Percentiles rank a stretch among this genome's conserved stretches.
These are phyloP conservation scores for Groenewaldozyma auringiensis DNA, from an alignment of 1,139 yeast genomes.

Conservation along the genomic window DNA sequence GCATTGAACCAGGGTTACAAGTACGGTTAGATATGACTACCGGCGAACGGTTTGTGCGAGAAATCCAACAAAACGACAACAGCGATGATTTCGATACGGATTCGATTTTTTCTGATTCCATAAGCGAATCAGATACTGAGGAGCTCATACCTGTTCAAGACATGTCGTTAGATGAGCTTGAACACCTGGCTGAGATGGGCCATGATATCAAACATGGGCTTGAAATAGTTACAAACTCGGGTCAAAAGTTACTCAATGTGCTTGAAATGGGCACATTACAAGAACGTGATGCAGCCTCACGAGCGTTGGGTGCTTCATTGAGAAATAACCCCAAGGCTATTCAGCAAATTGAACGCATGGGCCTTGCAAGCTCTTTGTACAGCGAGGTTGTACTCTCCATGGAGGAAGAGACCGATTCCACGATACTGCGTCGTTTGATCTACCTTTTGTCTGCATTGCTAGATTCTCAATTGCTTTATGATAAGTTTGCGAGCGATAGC, in stretches of 20 bases:
- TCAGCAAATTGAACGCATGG: conserved; percentile 19
- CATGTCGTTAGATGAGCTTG: conserved; percentile 38
- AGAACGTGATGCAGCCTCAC: conserved; percentile 27
- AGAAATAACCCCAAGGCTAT: conserved; percentile 70
- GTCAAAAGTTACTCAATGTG: conserved; percentile 23
- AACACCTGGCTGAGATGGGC: conserved; percentile 53
- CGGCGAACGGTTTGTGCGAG: conserved; percentile 30
- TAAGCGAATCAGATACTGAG: not conserved
- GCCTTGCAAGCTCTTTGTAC: conserved; percentile 9
- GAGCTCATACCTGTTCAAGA: conserved; percentile 4
- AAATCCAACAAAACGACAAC: conserved; percentile 10
- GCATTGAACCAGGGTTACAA: conserved; percentile 72
- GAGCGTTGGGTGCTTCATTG: conserved; percentile 35
- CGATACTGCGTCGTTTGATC: conserved; percentile 18
- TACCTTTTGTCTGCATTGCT: conserved; percentile 28
- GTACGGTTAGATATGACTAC: conserved; percentile 64
- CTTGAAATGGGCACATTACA: conserved; percentile 9
- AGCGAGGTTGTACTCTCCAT: conserved; percentile 3
- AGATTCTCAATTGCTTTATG: conserved; percentile 12
- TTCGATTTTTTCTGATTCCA: conserved; percentile 22
- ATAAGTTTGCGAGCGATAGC: conserved; percentile 13
- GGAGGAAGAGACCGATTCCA: conserved; percentile 3
- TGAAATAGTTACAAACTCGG: conserved; percentile 28
- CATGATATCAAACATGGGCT: conserved; percentile 62
- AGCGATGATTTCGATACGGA: conserved; percentile 4